phyloP scores from a whole-genome alignment of 805 yeast genomes.

The Candida oleophila region DNA sequence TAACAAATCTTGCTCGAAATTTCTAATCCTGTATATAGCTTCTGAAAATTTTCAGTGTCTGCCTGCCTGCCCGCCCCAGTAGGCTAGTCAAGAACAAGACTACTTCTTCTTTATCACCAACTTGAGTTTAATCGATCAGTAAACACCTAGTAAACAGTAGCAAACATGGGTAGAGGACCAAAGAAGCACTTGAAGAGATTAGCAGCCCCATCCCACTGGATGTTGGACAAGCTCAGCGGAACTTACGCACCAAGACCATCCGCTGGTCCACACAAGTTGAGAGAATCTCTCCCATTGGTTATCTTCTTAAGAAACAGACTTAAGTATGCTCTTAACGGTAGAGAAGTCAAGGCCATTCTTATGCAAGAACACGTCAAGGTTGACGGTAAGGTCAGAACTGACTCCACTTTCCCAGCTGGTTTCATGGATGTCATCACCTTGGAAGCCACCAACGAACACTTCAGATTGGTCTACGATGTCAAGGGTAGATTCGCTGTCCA shows the following conservation, averaged over 20 bases:
- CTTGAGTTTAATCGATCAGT: no score
- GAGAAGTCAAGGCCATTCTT: conserved; percentile 34
- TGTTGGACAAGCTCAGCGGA: conserved; percentile 38
- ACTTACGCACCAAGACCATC: conserved; percentile 36
- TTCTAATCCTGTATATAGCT: no score
- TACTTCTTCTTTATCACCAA: no score
- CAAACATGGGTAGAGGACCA: conserved; percentile 27
- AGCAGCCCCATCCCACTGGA: conserved; percentile 39
- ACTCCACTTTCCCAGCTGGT: conserved; percentile 32
- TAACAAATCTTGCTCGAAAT: no score
- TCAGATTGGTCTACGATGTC: conserved; percentile 28
- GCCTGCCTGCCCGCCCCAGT: background rate
- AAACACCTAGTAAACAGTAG: conserved; percentile 2
- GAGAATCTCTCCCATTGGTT: conserved; percentile 33
- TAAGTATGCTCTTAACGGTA: conserved; percentile 34
- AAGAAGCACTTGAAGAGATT: conserved; percentile 37
- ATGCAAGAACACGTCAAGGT: conserved; percentile 34
- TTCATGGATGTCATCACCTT: conserved; percentile 32
- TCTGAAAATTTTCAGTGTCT: background rate
- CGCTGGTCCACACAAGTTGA: conserved; percentile 35
- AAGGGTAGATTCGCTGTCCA: conserved; percentile 29
- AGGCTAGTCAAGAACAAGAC: no score
- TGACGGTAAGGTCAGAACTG: conserved; percentile 34
- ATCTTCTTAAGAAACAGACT: conserved; percentile 34
- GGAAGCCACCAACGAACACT: conserved; percentile 32